These are phyloP conservation scores for Endotrypanum monterogeii DNA, from an alignment of 208 protist species.

Conservation along the genomic window DNA sequence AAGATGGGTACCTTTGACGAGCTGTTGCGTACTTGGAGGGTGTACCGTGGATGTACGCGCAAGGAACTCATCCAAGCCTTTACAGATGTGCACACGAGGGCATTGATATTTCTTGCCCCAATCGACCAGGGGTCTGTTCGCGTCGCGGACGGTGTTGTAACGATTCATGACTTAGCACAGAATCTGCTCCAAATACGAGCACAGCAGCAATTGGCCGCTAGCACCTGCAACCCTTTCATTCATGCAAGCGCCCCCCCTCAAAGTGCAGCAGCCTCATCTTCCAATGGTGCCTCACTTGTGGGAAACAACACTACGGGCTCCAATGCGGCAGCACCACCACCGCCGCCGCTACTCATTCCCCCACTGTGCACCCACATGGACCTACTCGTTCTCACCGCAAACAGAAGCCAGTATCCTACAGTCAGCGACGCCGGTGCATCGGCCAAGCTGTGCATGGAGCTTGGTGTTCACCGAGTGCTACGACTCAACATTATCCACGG, in stretches of 20 bases:
- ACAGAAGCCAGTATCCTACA: constrained; percentile 38
- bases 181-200: constrained; percentile 16
- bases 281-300: not conserved
- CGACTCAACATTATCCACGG: constrained; percentile 59
- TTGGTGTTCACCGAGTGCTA: constrained; percentile 71
- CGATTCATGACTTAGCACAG: constrained; percentile 37
- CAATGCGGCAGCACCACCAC: not conserved
- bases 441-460: constrained; percentile 60
- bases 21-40: constrained; percentile 38
- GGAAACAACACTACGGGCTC: not conserved
- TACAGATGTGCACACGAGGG: constrained; percentile 35
- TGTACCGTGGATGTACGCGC: constrained; percentile 73
- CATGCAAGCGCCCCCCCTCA: not conserved
- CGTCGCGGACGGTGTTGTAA: constrained; percentile 75
- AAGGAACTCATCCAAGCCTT: constrained; percentile 79
- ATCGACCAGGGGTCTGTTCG: constrained; percentile 47
- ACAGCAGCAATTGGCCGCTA: not conserved
- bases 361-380: constrained; percentile 40
- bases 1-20: constrained; percentile 26
- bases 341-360: constrained; percentile 16
- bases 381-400: constrained; percentile 63
- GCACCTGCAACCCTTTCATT: not conserved
- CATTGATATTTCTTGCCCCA: constrained; percentile 61
- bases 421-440: constrained; percentile 46
- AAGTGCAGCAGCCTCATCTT: not conserved